These are phyloP conservation scores for Dothistroma septosporum DNA, from an alignment of 2,329 filamentous ascomycete species.

Conservation along the genomic window DNA sequence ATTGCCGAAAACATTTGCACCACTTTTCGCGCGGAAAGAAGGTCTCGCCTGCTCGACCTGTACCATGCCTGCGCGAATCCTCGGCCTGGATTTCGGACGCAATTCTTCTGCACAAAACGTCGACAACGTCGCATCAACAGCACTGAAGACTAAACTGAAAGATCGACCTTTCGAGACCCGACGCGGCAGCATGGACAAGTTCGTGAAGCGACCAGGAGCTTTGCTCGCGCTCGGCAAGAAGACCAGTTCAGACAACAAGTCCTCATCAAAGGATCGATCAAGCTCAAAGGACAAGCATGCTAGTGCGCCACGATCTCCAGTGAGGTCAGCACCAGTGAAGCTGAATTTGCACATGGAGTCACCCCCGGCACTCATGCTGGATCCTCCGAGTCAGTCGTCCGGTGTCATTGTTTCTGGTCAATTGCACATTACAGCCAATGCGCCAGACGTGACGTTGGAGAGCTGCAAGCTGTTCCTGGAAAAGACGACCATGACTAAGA, in stretches of 20 bases:
- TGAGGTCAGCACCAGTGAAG: conserved; percentile 42
- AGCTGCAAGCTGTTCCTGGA: conserved; percentile 69
- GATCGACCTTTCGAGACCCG: background rate
- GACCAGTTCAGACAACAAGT: conserved; percentile 15
- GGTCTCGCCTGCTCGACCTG: background rate
- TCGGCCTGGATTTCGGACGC: conserved; percentile 31
- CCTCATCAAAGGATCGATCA: conserved; percentile 28
- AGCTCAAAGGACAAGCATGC: conserved; percentile 28
- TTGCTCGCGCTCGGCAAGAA: conserved; percentile 21
- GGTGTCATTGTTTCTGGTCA: conserved; percentile 84
- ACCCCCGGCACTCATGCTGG: conserved; percentile 80
- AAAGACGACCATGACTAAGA: conserved; percentile 70
- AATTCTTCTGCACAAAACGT: conserved; percentile 15
- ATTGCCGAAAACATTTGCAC: conserved; percentile 3
- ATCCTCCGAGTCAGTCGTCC: conserved; percentile 66
- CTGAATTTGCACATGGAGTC: conserved; percentile 70
- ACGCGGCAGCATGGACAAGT: conserved; percentile 33
- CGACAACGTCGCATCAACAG: conserved; percentile 12
- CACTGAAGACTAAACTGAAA: conserved; percentile 12
- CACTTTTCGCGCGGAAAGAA: background rate
- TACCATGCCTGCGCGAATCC: conserved; percentile 33
- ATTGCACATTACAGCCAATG: conserved; percentile 67
- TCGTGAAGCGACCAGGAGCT: conserved; percentile 28
- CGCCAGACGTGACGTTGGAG: conserved; percentile 61
- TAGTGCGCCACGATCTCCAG: conserved; percentile 18